A percentile compares a stretch with the other conserved stretches of the same genome.
phyloP scores from a whole-genome alignment of 495 filamentous ascomycete species.

The Xylaria telfairii region DNA sequence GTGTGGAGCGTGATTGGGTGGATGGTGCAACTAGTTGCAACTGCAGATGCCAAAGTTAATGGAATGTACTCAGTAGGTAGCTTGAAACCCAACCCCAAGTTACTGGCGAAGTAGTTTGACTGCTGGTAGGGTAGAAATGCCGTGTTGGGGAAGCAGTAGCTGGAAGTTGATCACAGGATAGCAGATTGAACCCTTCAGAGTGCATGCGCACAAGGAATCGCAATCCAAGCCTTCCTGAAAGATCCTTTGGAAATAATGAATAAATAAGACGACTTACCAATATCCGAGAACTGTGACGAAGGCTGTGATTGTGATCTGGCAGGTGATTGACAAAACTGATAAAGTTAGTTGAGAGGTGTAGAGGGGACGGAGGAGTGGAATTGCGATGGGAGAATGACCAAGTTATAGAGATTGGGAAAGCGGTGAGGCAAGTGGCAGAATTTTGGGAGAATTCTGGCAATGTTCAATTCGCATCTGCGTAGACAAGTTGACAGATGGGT shows the following conservation, averaged over 20 bases:
- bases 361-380: not conserved
- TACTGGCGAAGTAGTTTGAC: not conserved
- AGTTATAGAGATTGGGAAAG: not conserved
- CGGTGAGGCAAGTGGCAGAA: not conserved
- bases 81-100: not conserved
- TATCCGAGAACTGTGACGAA: not conserved
- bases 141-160: not conserved
- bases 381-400: not conserved
- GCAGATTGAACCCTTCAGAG: not conserved
- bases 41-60: not conserved
- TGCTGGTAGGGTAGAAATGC: not conserved
- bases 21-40: not conserved
- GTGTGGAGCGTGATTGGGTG: not conserved
- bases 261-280: not conserved
- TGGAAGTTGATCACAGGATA: too few species aligned
- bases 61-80: not conserved
- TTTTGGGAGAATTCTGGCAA: not conserved
- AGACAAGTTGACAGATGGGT: not conserved
- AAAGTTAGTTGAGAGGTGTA: not conserved
- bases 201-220: not conserved
- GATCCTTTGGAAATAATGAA: not conserved
- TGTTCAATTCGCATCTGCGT: not conserved
- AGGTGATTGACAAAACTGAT: not conserved
- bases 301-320: not conserved
- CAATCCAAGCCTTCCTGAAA: not conserved